A percentile compares a stretch with the other conserved stretches of the same genome.
phyloP scores from a whole-genome alignment of 2,329 filamentous ascomycete genomes.

The Seiridium cupressi region DNA sequence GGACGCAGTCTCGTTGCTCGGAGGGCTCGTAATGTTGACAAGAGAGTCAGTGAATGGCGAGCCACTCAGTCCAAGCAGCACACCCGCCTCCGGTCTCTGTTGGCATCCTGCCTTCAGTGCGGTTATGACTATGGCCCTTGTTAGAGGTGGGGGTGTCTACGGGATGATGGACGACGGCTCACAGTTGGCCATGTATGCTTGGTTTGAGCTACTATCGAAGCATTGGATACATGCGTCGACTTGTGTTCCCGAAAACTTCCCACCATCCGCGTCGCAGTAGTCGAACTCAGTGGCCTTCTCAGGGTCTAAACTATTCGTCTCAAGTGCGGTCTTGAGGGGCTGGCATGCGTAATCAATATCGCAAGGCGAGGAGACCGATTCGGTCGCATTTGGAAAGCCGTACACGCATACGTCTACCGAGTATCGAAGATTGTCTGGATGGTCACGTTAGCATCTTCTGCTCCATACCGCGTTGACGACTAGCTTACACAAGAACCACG shows the following conservation, averaged over 20 bases:
- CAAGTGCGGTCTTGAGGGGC: constrained; percentile 36
- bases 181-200: constrained; percentile 50
- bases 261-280: constrained; percentile 40
- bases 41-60: constrained; percentile 35
- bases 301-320: constrained; percentile 26
- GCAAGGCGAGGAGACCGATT: constrained; percentile 39
- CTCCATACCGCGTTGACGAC: background rate
- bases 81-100: constrained; percentile 38
- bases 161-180: constrained; percentile 15
- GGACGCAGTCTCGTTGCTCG: constrained; percentile 22
- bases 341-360: constrained; percentile 38
- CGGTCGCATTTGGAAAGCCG: constrained; percentile 27
- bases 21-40: constrained; percentile 38
- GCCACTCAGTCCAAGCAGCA: constrained; percentile 37
- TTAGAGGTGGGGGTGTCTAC: constrained; percentile 2
- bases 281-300: constrained; percentile 27
- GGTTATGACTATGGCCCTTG: constrained; percentile 37
- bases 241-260: constrained; percentile 26
- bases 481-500: constrained; percentile 41
- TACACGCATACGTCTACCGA: constrained; percentile 47
- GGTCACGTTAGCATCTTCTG: constrained; percentile 25
- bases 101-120: constrained; percentile 47
- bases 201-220: constrained; percentile 35
- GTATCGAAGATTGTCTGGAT: constrained; percentile 48
- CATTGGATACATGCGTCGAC: constrained; percentile 40